Percentiles rank a stretch among this genome's conserved stretches.
These are phyloP conservation scores for Ocimum tenuiflorum DNA, from an alignment of 257 asterid genomes.

Conservation along the genomic window DNA sequence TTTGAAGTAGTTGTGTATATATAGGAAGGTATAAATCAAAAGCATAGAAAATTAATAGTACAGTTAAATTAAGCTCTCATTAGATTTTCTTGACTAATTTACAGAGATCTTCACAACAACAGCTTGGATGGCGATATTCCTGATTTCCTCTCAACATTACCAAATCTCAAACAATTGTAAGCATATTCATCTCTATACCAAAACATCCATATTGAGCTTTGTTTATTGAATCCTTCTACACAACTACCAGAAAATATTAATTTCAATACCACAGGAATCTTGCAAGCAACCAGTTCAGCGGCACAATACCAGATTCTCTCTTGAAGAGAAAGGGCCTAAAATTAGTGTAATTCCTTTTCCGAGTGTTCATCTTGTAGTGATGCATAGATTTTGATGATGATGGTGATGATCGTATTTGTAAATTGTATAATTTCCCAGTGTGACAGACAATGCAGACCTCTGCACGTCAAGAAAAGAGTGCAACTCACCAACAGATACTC, in stretches of 20 bases:
- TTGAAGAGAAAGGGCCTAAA: conserved; percentile 35
- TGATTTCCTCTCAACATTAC: conserved; percentile 42
- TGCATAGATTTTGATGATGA: background rate
- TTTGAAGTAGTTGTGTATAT: too few species aligned
- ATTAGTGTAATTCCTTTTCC: conserved; percentile 30
- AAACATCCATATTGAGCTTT: background rate
- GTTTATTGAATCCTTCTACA: too few species aligned
- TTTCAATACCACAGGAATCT: conserved; percentile 38
- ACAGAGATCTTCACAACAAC: conserved; percentile 51
- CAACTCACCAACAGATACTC: background rate
- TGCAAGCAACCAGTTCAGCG: conserved; percentile 42
- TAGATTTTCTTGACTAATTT: background rate
- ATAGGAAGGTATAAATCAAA: too few species aligned
- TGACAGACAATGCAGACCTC: conserved; percentile 36
- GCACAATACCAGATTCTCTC: conserved; percentile 42
- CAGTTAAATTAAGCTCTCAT: background rate
- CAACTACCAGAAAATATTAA: background rate
- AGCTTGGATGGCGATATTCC: conserved; percentile 49
- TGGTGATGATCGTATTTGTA: background rate
- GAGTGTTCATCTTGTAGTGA: background rate
- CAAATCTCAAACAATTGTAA: conserved; percentile 48
- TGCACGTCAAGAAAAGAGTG: conserved; percentile 38
- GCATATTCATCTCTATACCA: background rate
- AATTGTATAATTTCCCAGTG: conserved; percentile 8
- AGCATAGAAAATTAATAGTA: too few species aligned